Evolutionary conservation across 164 flowering plant species (phyloP).

Genomic region (Macadamia tetraphylla): DNA sequence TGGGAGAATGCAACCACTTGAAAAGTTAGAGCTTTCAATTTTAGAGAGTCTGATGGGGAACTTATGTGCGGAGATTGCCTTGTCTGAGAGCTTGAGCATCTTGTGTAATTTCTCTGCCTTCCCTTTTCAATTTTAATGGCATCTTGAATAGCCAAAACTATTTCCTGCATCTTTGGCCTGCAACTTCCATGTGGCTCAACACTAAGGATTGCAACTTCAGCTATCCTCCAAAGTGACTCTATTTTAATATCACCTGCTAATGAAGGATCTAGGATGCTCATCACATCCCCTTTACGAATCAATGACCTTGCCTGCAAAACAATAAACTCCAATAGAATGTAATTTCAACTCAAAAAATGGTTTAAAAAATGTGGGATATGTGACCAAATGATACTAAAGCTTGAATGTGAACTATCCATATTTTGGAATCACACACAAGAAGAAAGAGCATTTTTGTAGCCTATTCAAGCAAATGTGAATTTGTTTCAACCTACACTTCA

Average conservation of each 20-base stretch:
- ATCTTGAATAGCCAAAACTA: constrained; percentile 80
- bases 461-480: too few relatives aligned
- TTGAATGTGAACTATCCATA: background rate
- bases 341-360: background rate
- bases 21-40: constrained; percentile 54
- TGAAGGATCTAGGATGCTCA: constrained; percentile 59
- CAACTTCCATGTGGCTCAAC: constrained; percentile 58
- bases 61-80: constrained; percentile 49
- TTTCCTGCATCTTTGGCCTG: constrained; percentile 86
- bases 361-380: background rate
- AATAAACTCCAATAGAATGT: background rate
- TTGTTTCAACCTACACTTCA: too few relatives aligned
- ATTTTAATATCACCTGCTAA: constrained; percentile 51
- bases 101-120: constrained; percentile 18
- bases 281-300: constrained; percentile 72
- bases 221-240: constrained; percentile 85
- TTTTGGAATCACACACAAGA: too few relatives aligned
- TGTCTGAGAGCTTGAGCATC: constrained; percentile 35
- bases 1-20: constrained; percentile 46
- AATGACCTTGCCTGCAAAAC: constrained; percentile 68
- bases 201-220: constrained; percentile 81
- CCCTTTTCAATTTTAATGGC: constrained; percentile 74
- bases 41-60: constrained; percentile 57
- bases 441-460: too few relatives aligned
- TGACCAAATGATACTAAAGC: background rate